A percentile compares a stretch with the other conserved stretches of the same genome.
These are phyloP conservation scores for Pseudofabraea citricarpa DNA, from an alignment of 2,329 filamentous ascomycete genomes.

Conservation along the genomic window DNA sequence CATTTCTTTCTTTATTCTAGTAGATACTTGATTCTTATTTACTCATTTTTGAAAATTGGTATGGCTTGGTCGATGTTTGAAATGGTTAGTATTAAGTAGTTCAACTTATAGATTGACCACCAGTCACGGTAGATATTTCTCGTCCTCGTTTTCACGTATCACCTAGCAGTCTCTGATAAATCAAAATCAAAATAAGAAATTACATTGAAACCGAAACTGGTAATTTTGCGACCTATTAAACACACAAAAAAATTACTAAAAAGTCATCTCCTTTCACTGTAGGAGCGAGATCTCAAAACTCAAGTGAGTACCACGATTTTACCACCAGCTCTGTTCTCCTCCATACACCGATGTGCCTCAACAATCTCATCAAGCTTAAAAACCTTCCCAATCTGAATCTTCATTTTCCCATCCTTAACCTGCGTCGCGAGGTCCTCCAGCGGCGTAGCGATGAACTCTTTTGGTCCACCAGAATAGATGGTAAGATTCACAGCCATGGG, in stretches of 20 bases:
- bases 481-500: slow-evolving; percentile 36
- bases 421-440: slow-evolving; percentile 33
- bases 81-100: too few relatives aligned
- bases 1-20: too few relatives aligned
- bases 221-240: too few relatives aligned
- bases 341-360: slow-evolving; percentile 40
- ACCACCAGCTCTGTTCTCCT: slow-evolving; percentile 36
- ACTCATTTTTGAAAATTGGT: too few relatives aligned
- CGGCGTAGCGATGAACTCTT: slow-evolving; percentile 37
- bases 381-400: slow-evolving; percentile 35
- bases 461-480: slow-evolving; percentile 31
- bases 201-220: too few relatives aligned
- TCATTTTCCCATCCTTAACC: slow-evolving; percentile 33
- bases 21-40: too few relatives aligned
- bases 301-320: slow-evolving; percentile 37
- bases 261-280: neutral
- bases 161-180: too few relatives aligned
- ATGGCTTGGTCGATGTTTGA: too few relatives aligned
- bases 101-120: too few relatives aligned
- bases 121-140: too few relatives aligned
- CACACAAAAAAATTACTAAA: neutral
- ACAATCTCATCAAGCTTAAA: slow-evolving; percentile 40
- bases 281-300: neutral
- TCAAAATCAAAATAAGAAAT: too few relatives aligned
- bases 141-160: too few relatives aligned